Conservation (phyloP, 2,329 filamentous ascomycete genomes). For the Diplodia intermedia region DNA sequence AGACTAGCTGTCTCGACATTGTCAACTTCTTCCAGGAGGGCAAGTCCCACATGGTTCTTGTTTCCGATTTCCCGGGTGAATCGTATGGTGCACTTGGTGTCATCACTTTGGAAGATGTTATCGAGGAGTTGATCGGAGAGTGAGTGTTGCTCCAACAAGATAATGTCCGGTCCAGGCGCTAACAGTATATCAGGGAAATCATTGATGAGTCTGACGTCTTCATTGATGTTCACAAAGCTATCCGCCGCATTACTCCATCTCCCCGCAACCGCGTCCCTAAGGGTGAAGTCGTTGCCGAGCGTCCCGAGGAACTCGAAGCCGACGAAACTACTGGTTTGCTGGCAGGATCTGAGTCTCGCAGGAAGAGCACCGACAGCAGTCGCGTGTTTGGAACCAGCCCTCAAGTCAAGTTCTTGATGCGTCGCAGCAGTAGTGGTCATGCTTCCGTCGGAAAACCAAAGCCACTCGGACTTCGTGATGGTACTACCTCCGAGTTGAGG, state of each 20-base stretch:
- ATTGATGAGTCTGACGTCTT: constrained; percentile 99
- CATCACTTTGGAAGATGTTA: constrained; percentile 95
- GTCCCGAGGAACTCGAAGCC: constrained; percentile 38
- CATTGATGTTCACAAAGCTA: constrained; percentile 97
- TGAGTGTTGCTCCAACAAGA: constrained; percentile 58
- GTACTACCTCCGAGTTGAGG: constrained; percentile 60
- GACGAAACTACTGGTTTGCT: constrained; percentile 35
- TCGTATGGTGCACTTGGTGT: constrained; percentile 90
- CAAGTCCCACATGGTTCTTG: constrained; percentile 98
- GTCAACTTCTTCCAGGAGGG: constrained; percentile 99
- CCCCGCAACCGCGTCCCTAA: constrained; percentile 76
- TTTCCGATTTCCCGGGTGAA: constrained; percentile 89
- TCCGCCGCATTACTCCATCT: constrained; percentile 83
- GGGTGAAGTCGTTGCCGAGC: constrained; percentile 59
- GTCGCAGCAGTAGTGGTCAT: constrained; percentile 54
- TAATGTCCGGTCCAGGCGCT: constrained; percentile 4
- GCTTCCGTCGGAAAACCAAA: constrained; percentile 38
- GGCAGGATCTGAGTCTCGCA: constrained; percentile 28
- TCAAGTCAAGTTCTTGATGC: constrained; percentile 52
- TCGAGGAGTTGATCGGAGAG: constrained; percentile 98
- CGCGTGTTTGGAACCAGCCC: constrained; percentile 42
- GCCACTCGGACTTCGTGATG: constrained; percentile 55
- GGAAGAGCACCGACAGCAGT: constrained; percentile 29
- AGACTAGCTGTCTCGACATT: constrained; percentile 96
- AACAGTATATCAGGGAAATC: constrained; percentile 72